These are phyloP conservation scores for Suhomyces xylopsoci DNA, from an alignment of 805 yeast species.

Conservation along the genomic window DNA sequence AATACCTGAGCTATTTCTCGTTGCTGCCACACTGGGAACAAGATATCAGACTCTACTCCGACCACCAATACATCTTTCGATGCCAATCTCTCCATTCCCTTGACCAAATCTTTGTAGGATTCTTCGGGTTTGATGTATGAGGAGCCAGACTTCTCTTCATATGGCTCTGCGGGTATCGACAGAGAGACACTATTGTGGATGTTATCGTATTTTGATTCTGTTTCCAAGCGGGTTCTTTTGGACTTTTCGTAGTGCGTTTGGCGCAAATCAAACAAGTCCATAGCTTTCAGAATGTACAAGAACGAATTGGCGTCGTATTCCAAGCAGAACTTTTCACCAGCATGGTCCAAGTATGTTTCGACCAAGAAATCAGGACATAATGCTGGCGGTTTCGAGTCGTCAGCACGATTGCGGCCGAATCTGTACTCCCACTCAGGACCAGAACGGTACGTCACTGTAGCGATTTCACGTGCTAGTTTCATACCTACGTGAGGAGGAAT, in stretches of 20 bases:
- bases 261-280: conserved; percentile 90
- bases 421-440: conserved; percentile 97
- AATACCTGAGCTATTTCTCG: conserved; percentile 69
- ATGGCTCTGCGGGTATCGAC: conserved; percentile 50
- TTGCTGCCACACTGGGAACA: conserved; percentile 96
- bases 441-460: conserved; percentile 89
- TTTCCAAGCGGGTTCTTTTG: conserved; percentile 32
- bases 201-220: conserved; percentile 19
- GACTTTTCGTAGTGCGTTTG: conserved; percentile 45
- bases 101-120: conserved; percentile 55
- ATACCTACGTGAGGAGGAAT: conserved; percentile 92
- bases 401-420: conserved; percentile 84
- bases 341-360: conserved; percentile 91
- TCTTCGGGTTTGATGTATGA: conserved; percentile 52
- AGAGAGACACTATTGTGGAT: conserved; percentile 5
- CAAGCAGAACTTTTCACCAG: conserved; percentile 88
- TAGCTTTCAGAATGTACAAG: conserved; percentile 84
- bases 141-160: conserved; percentile 48
- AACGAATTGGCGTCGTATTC: conserved; percentile 91
- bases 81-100: conserved; percentile 63
- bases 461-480: conserved; percentile 91
- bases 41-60: conserved; percentile 90
- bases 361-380: conserved; percentile 90
- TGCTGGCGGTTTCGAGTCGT: conserved; percentile 76
- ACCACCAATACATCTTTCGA: conserved; percentile 69